Evolutionary conservation across 352 stramenopile species (phyloP).

Genomic region (Blastocystis sp.): DNA sequence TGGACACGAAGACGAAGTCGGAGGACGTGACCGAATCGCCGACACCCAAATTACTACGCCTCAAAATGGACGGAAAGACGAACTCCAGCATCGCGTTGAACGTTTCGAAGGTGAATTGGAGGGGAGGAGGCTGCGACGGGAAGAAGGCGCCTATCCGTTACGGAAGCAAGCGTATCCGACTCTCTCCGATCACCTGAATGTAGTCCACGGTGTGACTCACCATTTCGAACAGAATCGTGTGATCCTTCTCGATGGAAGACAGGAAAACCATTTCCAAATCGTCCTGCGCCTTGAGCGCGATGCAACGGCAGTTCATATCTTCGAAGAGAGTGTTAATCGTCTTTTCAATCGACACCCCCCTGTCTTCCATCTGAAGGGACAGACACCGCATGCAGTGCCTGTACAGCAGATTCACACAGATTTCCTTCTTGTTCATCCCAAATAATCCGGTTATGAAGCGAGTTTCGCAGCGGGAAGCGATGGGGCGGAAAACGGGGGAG

Average conservation of each 20-base stretch:
- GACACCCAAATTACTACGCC: neutral
- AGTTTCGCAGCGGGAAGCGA: neutral
- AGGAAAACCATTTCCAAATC: slow-evolving; percentile 4
- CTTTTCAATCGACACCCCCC: neutral
- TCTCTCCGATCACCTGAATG: neutral
- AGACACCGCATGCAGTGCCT: neutral
- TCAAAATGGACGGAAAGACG: neutral
- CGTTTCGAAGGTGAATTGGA: neutral
- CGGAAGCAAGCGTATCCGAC: neutral
- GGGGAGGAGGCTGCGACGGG: neutral
- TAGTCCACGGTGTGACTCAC: neutral
- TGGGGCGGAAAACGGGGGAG: neutral
- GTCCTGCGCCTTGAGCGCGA: neutral
- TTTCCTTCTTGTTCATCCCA: neutral
- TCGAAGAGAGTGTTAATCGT: neutral
- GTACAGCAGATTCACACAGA: neutral
- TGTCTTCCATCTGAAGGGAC: neutral
- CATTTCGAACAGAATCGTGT: neutral
- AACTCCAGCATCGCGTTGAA: neutral
- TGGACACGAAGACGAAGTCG: neutral
- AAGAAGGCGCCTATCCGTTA: neutral
- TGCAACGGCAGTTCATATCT: slow-evolving; percentile 28
- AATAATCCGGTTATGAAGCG: neutral
- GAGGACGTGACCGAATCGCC: neutral
- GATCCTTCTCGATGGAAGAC: neutral